phyloP scores from a whole-genome alignment of 1,284 basidiomycete genomes.

The Marasmius fiardii region DNA sequence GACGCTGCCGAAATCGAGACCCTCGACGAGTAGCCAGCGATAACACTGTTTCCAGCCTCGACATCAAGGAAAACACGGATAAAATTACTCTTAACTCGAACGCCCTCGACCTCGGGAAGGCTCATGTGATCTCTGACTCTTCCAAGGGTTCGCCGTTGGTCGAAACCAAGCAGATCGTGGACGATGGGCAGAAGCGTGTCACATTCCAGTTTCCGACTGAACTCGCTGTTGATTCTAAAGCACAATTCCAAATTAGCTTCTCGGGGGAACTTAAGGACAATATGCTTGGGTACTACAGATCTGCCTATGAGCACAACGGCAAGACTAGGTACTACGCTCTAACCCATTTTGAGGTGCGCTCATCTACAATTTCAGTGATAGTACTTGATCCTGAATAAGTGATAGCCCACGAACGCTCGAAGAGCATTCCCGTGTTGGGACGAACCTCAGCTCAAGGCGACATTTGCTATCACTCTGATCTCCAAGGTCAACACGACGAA shows the following conservation, averaged over 20 bases:
- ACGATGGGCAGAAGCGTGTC: conserved; percentile 51
- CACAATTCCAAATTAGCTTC: conserved; percentile 41
- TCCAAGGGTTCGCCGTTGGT: neutral
- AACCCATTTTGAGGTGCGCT: conserved; percentile 57
- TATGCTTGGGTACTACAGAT: conserved; percentile 57
- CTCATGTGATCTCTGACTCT: conserved; percentile 17
- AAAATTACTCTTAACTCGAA: conserved; percentile 58
- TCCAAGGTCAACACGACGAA: conserved; percentile 58
- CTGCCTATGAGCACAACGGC: conserved; percentile 37
- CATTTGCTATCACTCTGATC: conserved; percentile 71
- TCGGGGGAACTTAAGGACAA: conserved; percentile 50
- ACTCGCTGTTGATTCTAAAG: conserved; percentile 36
- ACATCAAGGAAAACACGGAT: conserved; percentile 52
- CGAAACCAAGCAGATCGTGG: conserved; percentile 38
- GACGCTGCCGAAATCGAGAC: neutral
- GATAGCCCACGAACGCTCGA: conserved; percentile 72
- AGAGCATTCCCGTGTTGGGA: conserved; percentile 76
- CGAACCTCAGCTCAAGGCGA: conserved; percentile 82
- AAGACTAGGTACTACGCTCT: conserved; percentile 52
- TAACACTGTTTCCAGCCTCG: conserved; percentile 27
- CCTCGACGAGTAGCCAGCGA: neutral
- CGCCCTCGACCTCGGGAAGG: conserved; percentile 53
- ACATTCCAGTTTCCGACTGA: conserved; percentile 45
- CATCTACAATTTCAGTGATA: neutral
- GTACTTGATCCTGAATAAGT: conserved; percentile 15